Percentiles rank a stretch among this genome's conserved stretches.
Conservation (phyloP, 192 early-diverging fungal genomes). For the Diversispora epigaea region DNA sequence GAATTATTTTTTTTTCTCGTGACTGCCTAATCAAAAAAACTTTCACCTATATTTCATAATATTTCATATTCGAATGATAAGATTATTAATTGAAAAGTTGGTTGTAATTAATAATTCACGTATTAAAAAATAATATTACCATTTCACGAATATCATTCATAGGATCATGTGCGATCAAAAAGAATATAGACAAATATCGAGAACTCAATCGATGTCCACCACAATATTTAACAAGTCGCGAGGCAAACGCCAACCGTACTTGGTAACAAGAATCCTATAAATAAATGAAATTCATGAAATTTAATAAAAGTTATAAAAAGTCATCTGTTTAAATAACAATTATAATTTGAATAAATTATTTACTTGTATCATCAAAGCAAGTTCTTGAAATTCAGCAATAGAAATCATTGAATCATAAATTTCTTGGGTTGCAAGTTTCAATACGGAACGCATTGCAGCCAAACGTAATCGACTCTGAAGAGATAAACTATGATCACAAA, state of each 20-base stretch:
- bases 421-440: constrained; percentile 57
- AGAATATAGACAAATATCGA: constrained; percentile 68
- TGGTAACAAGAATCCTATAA: constrained; percentile 74
- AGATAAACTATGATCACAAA: constrained; percentile 36
- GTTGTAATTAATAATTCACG: neutral
- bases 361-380: constrained; percentile 67
- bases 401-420: constrained; percentile 56
- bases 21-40: constrained; percentile 18
- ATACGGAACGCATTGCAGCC: constrained; percentile 60
- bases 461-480: constrained; percentile 67
- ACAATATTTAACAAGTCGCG: constrained; percentile 72
- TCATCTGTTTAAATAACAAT: neutral
- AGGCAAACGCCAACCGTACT: constrained; percentile 71
- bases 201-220: constrained; percentile 58
- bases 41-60: constrained; percentile 25
- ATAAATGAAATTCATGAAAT: constrained; percentile 19
- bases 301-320: neutral
- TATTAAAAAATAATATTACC: constrained; percentile 51
- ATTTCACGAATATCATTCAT: constrained; percentile 66
- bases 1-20: neutral
- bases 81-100: neutral
- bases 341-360: neutral
- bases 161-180: constrained; percentile 86
- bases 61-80: neutral
- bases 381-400: constrained; percentile 52